phyloP scores from a whole-genome alignment of 352 stramenopile species.

The Pythium grandisporangium region DNA sequence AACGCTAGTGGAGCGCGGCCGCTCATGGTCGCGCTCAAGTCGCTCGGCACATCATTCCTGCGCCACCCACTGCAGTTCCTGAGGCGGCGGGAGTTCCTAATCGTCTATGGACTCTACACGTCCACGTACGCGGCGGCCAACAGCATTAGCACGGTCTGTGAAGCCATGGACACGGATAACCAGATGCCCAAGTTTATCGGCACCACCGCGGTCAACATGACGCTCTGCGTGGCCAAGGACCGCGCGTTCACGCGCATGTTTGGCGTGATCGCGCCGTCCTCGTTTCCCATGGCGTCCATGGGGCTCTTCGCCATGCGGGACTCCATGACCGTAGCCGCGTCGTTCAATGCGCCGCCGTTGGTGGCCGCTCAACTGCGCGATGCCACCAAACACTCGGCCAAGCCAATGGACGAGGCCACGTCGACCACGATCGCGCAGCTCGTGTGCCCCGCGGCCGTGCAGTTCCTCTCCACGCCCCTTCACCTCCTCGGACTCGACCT shows the following conservation, averaged over 20 bases:
- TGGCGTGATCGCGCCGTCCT: conserved; percentile 60
- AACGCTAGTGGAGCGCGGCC: conserved; percentile 72
- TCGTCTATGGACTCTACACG: conserved; percentile 88
- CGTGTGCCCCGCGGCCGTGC: conserved; percentile 70
- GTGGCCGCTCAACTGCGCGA: conserved; percentile 58
- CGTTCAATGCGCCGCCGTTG: conserved; percentile 79
- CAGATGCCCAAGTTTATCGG: conserved; percentile 85
- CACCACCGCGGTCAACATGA: conserved; percentile 88
- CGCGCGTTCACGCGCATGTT: conserved; percentile 90
- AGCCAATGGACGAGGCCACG: conserved; percentile 28
- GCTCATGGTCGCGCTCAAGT: conserved; percentile 50
- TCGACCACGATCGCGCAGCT: conserved; percentile 69
- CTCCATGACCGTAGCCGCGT: conserved; percentile 77
- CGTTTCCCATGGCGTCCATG: conserved; percentile 74
- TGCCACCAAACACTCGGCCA: conserved; percentile 26
- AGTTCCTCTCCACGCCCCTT: conserved; percentile 85
- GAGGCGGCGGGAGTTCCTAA: conserved; percentile 77
- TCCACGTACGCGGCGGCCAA: conserved; percentile 87
- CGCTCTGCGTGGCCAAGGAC: conserved; percentile 87
- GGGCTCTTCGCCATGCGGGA: conserved; percentile 84
- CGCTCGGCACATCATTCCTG: conserved; percentile 49
- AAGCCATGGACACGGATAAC: conserved; percentile 58
- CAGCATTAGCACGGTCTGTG: conserved; percentile 75
- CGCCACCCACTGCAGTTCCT: conserved; percentile 74
- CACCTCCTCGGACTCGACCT: conserved; percentile 84